Conservation (phyloP, 2,329 filamentous ascomycete species). For the Colletotrichum agaves region DNA sequence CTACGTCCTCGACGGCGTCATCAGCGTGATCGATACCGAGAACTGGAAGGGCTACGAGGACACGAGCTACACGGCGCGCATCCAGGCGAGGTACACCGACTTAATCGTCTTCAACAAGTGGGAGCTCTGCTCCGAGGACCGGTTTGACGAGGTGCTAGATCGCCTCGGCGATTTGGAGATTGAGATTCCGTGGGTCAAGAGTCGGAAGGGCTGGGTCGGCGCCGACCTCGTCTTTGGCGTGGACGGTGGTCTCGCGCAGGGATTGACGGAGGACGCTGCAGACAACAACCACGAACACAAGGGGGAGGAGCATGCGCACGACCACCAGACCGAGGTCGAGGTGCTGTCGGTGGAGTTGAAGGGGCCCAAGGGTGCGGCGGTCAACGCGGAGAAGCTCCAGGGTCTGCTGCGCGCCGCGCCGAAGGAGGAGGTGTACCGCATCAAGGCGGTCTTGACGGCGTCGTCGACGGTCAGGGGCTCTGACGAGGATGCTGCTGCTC, state of each 20-base stretch:
- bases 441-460: conserved; percentile 76
- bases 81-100: conserved; percentile 92
- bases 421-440: conserved; percentile 95
- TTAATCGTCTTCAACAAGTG: conserved; percentile 94
- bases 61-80: conserved; percentile 85
- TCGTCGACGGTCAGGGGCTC: conserved; percentile 60
- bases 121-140: conserved; percentile 78
- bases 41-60: conserved; percentile 96
- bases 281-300: conserved; percentile 53
- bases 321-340: conserved; percentile 89
- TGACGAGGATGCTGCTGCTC: conserved; percentile 55
- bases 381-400: conserved; percentile 71
- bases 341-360: conserved; percentile 84
- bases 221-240: conserved; percentile 87
- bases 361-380: conserved; percentile 50
- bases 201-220: conserved; percentile 80
- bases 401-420: conserved; percentile 77
- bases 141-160: conserved; percentile 82
- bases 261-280: conserved; percentile 57
- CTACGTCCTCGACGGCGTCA: conserved; percentile 86
- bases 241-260: conserved; percentile 79
- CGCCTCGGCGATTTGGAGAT: conserved; percentile 83
- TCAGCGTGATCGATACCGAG: conserved; percentile 92
- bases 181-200: conserved; percentile 86
- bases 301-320: conserved; percentile 50